Evolutionary conservation across 352 stramenopile genomes (phyloP).

Genomic region (Globisporangium parvum): DNA sequence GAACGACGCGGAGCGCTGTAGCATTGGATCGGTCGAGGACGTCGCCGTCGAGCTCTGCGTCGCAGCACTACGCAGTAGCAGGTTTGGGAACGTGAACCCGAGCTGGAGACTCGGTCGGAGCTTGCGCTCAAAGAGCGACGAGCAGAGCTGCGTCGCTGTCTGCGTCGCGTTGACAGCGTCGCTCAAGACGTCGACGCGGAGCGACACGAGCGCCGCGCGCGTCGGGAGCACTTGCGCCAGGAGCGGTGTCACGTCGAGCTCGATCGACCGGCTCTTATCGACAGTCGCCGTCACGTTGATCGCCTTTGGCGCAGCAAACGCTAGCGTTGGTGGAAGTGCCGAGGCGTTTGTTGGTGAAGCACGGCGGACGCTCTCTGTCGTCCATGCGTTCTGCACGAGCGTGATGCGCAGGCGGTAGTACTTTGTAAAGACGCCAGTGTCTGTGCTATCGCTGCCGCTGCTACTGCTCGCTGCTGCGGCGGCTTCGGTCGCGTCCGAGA

Average conservation of each 20-base stretch:
- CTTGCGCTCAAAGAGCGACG: conserved; percentile 50
- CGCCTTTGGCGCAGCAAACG: conserved; percentile 18
- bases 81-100: conserved; percentile 41
- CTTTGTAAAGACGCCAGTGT: conserved; percentile 31
- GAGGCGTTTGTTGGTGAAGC: conserved; percentile 4
- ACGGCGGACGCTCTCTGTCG: conserved; percentile 18
- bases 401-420: conserved; percentile 40
- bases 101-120: conserved; percentile 39
- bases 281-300: conserved; percentile 33
- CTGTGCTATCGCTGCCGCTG: conserved; percentile 10
- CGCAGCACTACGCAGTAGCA: conserved; percentile 14
- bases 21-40: conserved; percentile 1
- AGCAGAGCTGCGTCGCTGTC: conserved; percentile 49
- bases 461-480: conserved; percentile 3
- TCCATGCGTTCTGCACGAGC: conserved; percentile 47
- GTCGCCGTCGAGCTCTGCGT: conserved; percentile 37
- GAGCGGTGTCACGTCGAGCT: conserved; percentile 49
- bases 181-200: conserved; percentile 46
- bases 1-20: conserved; percentile 14
- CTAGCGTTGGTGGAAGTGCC: conserved; percentile 6
- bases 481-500: conserved; percentile 17
- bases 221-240: conserved; percentile 30
- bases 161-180: conserved; percentile 18
- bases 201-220: conserved; percentile 31
- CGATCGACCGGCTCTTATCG: conserved; percentile 38